Evolutionary conservation across 768 basidiomycete species (phyloP), one percentile per base, ranked within the genome.

Genomic region (Lentinula detonsa): DNA sequence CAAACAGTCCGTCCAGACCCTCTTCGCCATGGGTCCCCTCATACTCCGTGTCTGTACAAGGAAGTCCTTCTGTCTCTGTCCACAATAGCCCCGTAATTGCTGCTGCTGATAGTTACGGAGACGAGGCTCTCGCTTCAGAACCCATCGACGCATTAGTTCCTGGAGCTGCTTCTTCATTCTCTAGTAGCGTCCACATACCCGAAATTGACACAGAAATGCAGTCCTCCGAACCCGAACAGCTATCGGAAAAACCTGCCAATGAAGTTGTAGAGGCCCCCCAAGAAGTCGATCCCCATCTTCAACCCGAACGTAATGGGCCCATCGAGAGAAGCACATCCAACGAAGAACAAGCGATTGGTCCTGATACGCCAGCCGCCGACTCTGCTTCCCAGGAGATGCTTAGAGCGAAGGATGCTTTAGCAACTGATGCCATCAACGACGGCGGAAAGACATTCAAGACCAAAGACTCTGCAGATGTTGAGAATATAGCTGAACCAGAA

Each of bases 1-100:
- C 11, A 35, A 40, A 55, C 31, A 49, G 37, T n/a, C 56, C 64
- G 8, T 43, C 57, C 18, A n/a, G 59, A 18, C 56, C 63, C n/a
- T 60, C 66, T 2, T 68, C 67, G 18, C 67, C 73, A 42, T 78
- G 76, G 76, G 76, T 74, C 21, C 73, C 76, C 42, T 77, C 77
- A 23, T 77, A 78, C 60, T 76, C 77, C 11, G 75, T 76, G 2
- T 75, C 76, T 35, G 71, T 68, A 33, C 78, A 79, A 63, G 77
- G 77, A 18, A 75, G 70, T 28, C 45, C 37, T 18, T 45, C 48
- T 18, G n/a, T 46, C 2, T 57, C 50, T 21, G 39, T 51, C 10
- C 48, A n/a, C 16, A 28, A 31, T n/a, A 58, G 51, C 48, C 57
- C 52, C 1, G 18, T 50, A 10, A 23, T 46, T 51, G 23, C 23